Base-by-base conservation (phyloP, 345 rosid genomes). In the Salix koriyanagi region DNA sequence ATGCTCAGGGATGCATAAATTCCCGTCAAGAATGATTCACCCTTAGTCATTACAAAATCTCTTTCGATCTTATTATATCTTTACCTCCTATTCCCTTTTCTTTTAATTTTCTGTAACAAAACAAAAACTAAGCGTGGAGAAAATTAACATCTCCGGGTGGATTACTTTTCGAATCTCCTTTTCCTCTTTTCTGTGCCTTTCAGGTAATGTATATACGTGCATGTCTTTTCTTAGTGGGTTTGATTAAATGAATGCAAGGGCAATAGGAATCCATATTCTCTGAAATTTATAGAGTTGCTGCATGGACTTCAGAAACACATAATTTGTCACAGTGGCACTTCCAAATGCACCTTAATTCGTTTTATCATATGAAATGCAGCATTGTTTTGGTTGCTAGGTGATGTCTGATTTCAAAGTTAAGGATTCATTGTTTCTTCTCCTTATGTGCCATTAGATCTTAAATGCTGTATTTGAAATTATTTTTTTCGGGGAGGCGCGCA, bases 1-100 rank as follows among this genome's bases (percentile, higher is more conserved):
- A 9, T 23, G 25, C 25, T 10, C 10, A 23, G 64, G 64, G 64
- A 58, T 58, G 64, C 14, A 58, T 58, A 10, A 23, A 10, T 36
- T 54, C 48, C 76, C 41, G 67, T 60, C 67, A 19, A 73, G 54
- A 73, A 41, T 23, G 76, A 50, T 61, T 50, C 28, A 37, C 67
- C 76, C 41, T 25, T 14, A 13, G 28, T 60, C 32, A n/a, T 21
- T 39, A 7, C 14, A 19, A 4, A 67, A 19, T 11, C 25, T 34
- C 14, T 39, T 18, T 36, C 21, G 39, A 19, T 36, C 28, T 21
- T 67, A 18, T 19, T 2, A 14, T 32, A 19, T 71, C 5, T 1
- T 21, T 50, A 11, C 26, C 15, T 36, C 23, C 60, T 16, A 1
- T 56, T 8, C 46, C 46, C 12, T 30, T 3, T 56, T 23, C 13